Base-by-base conservation (phyloP, 306 rosid genomes). In the Canavalia gladiata region DNA sequence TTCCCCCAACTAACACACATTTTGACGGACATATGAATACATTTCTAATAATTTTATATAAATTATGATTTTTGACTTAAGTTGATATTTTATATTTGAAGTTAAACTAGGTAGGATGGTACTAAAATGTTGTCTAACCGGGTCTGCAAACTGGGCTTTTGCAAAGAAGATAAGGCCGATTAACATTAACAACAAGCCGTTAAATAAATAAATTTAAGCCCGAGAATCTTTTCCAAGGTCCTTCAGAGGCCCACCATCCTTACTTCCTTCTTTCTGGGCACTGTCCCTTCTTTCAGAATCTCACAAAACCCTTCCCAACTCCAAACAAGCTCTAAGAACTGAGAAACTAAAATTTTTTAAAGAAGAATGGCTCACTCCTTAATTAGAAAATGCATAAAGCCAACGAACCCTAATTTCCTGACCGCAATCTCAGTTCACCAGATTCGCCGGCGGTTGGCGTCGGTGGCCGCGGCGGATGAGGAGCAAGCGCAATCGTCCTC, bases 401-500 rank as follows among this genome's bases (percentile, higher is more conserved):
- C 84, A 42, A 10, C 31, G 0, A 42, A 57, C 43, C 52, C 60
- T 13, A 81, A 64, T n/a, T 55, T 64, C 4, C 68, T 64, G 0
- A 1, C 62, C 1, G 12, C 80, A 1, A 42, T 74, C 1, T 18
- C 80, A 34, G 12, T 2, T 46, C 25, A 37, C 41, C 60, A 10
- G 18, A 73, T 63, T 30, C 8, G 45, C 2, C 52, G 69, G 12
- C 75, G 51, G 6, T 29, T 52, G 0, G 50, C 90, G 43, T 72
- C 93, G 29, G 46, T 46, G 42, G 81, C 97, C 81, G 29, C 92
- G 56, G 89, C 74, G 9, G 80, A 1, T 25, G 62, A 54, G 8
- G 91, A 88, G 35, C 88, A 83, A 30, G 7, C 81, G 46, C 87
- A 30, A 37, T 74, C 25, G 80, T 25, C 90, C 0, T 85, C 90